Conservation (phyloP, 768 basidiomycete species). For the Mycena haematopus region DNA sequence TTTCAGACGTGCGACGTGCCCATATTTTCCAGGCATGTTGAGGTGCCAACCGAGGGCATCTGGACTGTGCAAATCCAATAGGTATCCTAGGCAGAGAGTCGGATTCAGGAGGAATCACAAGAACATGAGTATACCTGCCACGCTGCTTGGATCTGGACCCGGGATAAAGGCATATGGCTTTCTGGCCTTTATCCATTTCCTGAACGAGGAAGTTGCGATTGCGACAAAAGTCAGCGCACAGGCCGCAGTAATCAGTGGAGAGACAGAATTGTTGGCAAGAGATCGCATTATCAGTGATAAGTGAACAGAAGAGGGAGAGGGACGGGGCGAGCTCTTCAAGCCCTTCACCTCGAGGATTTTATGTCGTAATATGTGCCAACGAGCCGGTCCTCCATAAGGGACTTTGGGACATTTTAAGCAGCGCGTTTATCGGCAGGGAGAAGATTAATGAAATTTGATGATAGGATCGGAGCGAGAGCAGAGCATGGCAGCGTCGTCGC, state of each 20-base stretch:
- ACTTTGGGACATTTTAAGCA: slow-evolving; percentile 1
- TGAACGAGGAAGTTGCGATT: slow-evolving; percentile 15
- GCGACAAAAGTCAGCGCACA: slow-evolving; percentile 9
- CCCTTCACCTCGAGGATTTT: not conserved
- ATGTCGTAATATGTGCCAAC: not conserved
- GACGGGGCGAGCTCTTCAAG: not conserved
- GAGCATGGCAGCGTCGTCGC: not conserved
- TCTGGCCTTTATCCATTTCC: slow-evolving; percentile 14
- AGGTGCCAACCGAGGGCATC: slow-evolving; percentile 33
- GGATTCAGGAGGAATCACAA: not conserved
- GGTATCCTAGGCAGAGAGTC: slow-evolving; percentile 27
- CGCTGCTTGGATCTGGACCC: slow-evolving; percentile 5
- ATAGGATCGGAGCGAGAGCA: not conserved
- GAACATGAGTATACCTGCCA: not conserved
- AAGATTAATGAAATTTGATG: not conserved
- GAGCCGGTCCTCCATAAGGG: slow-evolving; percentile 10
- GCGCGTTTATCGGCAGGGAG: slow-evolving; percentile 1
- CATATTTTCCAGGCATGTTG: slow-evolving; percentile 32
- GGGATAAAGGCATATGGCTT: slow-evolving; percentile 21
- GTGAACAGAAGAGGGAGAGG: not conserved
- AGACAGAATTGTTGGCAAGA: not conserved
- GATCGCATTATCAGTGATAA: not conserved
- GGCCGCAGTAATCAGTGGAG: slow-evolving; percentile 5
- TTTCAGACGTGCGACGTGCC: slow-evolving; percentile 32
- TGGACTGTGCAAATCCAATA: slow-evolving; percentile 34